A percentile compares a stretch with the other conserved stretches of the same genome.
Evolutionary conservation across 768 basidiomycete genomes (phyloP).

Genomic region (Leucocoprinus leucothites): DNA sequence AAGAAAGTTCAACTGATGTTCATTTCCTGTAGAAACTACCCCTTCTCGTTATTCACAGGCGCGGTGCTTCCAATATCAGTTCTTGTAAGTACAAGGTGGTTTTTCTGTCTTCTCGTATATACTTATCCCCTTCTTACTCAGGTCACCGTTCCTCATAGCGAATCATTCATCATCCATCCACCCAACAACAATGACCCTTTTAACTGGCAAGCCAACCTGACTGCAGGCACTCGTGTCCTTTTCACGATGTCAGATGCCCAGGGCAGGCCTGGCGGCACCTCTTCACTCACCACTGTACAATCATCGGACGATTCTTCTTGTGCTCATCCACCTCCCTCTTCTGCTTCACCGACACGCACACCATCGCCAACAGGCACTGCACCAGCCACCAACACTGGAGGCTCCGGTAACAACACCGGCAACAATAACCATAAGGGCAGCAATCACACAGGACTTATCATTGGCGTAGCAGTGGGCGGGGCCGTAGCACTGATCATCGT

Average conservation of each 20-base stretch:
- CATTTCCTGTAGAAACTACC: conserved; percentile 18
- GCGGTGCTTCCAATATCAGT: conserved; percentile 24
- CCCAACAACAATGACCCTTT: conserved; percentile 18
- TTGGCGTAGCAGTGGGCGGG: conserved; percentile 17
- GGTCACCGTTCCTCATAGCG: conserved; percentile 23
- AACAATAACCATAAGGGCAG: conserved; percentile 2
- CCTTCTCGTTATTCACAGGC: conserved; percentile 20
- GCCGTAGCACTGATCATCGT: conserved; percentile 12
- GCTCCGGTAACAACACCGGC: not conserved
- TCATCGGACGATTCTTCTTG: conserved; percentile 22
- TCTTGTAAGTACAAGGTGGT: conserved; percentile 16
- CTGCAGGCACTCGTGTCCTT: conserved; percentile 21
- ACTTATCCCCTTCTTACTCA: conserved; percentile 2
- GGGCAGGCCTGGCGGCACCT: conserved; percentile 23
- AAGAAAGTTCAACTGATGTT: not conserved
- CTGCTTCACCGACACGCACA: conserved; percentile 6
- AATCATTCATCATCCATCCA: conserved; percentile 20
- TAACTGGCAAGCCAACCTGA: conserved; percentile 22
- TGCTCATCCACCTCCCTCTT: conserved; percentile 5
- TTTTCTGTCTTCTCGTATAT: not conserved
- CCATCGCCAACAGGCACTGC: not conserved
- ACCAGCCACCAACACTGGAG: not conserved
- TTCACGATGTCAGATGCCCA: conserved; percentile 24
- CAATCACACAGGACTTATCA: conserved; percentile 11
- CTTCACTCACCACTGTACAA: conserved; percentile 18